Percentiles rank a stretch among this genome's conserved stretches.
These are phyloP conservation scores for Diaporthe longicolla DNA, from an alignment of 2,329 filamentous ascomycete species.

Conservation along the genomic window DNA sequence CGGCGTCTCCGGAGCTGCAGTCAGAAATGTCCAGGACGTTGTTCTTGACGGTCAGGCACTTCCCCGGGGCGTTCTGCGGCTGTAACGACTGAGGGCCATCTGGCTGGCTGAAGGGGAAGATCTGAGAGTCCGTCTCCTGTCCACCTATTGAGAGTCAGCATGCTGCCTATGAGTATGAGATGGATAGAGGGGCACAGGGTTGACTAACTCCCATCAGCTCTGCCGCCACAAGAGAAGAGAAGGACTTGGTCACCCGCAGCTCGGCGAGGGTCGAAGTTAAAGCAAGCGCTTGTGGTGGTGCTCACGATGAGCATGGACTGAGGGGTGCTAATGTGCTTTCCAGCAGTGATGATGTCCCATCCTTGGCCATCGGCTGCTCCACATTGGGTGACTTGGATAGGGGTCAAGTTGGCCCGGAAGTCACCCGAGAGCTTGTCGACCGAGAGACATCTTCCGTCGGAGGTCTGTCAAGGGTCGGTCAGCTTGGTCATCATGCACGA, in stretches of 20 bases:
- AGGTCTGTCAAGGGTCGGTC: slow-evolving; percentile 49
- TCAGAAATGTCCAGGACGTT: slow-evolving; percentile 59
- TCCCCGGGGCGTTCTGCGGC: slow-evolving; percentile 61
- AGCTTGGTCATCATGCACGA: not conserved
- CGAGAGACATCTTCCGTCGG: slow-evolving; percentile 58
- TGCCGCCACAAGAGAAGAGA: slow-evolving; percentile 71
- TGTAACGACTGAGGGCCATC: slow-evolving; percentile 59
- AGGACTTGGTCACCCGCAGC: slow-evolving; percentile 65
- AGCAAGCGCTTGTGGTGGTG: slow-evolving; percentile 69
- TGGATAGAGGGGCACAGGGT: not conserved
- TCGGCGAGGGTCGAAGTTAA: slow-evolving; percentile 70
- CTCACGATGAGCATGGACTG: slow-evolving; percentile 67
- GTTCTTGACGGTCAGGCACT: slow-evolving; percentile 63
- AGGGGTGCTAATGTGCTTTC: slow-evolving; percentile 48
- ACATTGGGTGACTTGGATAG: slow-evolving; percentile 58
- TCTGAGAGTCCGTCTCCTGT: slow-evolving; percentile 64
- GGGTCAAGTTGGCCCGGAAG: slow-evolving; percentile 60
- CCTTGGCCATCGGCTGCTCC: slow-evolving; percentile 56
- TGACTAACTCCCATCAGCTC: slow-evolving; percentile 64
- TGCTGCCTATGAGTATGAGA: slow-evolving; percentile 10
- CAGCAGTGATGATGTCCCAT: slow-evolving; percentile 59
- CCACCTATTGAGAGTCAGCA: slow-evolving; percentile 53
- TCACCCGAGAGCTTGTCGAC: slow-evolving; percentile 60
- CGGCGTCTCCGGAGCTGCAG: slow-evolving; percentile 57
- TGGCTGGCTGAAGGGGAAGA: slow-evolving; percentile 58